phyloP scores from a whole-genome alignment of 73 alveolate genomes.

The Breviolum minutum region DNA sequence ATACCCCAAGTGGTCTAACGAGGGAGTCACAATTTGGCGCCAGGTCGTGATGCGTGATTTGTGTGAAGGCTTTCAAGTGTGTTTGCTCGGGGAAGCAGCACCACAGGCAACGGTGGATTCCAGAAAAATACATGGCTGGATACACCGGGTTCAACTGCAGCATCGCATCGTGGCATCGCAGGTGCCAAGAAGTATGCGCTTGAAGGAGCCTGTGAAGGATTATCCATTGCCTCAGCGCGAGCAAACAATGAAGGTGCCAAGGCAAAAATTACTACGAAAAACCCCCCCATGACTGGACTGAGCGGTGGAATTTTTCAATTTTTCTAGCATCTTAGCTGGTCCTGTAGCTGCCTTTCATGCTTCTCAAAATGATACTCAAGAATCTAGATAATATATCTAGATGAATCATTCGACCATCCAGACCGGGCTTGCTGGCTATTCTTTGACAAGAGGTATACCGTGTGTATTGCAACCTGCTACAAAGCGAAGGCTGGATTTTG shows the following conservation, averaged over 20 bases:
- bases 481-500: constrained; percentile 24
- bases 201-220: constrained; percentile 79
- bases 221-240: constrained; percentile 29
- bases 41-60: constrained; percentile 84
- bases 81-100: constrained; percentile 60
- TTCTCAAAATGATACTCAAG: no score
- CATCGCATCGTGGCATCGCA: neutral
- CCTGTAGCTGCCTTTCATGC: neutral
- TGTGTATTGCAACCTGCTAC: constrained; percentile 73
- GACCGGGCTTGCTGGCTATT: neutral
- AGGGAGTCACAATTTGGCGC: neutral
- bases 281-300: neutral
- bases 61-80: constrained; percentile 75
- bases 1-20: neutral
- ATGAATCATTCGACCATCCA: no score
- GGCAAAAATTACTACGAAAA: neutral
- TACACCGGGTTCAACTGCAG: neutral
- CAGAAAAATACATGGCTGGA: neutral
- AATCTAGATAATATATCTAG: no score
- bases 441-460: constrained; percentile 41
- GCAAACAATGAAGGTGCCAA: constrained; percentile 69
- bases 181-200: constrained; percentile 92
- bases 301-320: neutral
- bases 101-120: constrained; percentile 32
- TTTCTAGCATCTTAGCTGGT: neutral